These are phyloP conservation scores for Cyclotella cryptica DNA, from an alignment of 108 stramenopile species.

Conservation along the genomic window DNA sequence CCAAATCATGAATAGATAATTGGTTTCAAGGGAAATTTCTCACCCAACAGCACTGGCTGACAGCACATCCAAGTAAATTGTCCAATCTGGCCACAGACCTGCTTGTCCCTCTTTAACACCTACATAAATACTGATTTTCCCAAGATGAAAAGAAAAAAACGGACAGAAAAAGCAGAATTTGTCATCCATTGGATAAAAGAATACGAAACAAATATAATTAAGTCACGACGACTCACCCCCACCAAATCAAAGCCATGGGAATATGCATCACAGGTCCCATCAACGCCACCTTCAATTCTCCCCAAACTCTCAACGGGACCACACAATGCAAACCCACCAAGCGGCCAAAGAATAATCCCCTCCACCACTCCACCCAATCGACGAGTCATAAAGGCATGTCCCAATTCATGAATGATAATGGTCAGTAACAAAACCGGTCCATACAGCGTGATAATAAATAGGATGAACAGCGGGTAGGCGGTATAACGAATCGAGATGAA, in stretches of 20 bases:
- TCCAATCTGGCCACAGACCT: constrained; percentile 20
- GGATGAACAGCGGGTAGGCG: constrained; percentile 36
- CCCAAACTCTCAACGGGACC: constrained; percentile 45
- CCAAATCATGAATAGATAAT: no score
- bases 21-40: neutral
- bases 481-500: constrained; percentile 18
- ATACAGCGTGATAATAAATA: constrained; percentile 45
- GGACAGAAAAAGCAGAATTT: neutral
- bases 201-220: neutral
- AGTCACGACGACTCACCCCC: constrained; percentile 2
- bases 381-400: constrained; percentile 53
- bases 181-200: neutral
- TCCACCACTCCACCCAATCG: constrained; percentile 52
- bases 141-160: no score
- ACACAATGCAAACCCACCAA: constrained; percentile 58
- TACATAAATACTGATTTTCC: neutral
- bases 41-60: constrained; percentile 38
- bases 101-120: constrained; percentile 1
- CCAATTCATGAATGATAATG: constrained; percentile 56
- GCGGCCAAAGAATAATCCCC: constrained; percentile 58
- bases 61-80: constrained; percentile 26
- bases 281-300: constrained; percentile 54
- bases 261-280: constrained; percentile 59
- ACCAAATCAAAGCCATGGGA: constrained; percentile 53
- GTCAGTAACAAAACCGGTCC: constrained; percentile 50